Conservation (phyloP, 305 asterid species). For the Solanum hybrid region DNA sequence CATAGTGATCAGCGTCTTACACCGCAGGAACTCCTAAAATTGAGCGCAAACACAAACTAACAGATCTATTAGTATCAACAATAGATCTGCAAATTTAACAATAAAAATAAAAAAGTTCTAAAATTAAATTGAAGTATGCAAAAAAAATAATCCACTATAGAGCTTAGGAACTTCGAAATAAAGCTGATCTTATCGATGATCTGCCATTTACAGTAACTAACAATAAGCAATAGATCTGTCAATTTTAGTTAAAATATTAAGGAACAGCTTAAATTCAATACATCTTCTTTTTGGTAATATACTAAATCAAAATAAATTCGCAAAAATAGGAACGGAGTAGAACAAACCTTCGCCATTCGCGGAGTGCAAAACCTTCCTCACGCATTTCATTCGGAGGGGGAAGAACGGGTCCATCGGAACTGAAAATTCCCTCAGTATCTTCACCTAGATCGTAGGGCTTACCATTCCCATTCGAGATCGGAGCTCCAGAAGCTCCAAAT, state of each 20-base stretch:
- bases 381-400: slow-evolving; percentile 66
- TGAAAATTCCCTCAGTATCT: slow-evolving; percentile 61
- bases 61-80: not conserved
- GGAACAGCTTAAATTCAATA: not conserved
- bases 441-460: slow-evolving; percentile 38
- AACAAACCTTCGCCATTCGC: slow-evolving; percentile 69
- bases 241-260: not conserved
- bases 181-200: not conserved
- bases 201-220: not conserved
- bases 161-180: not conserved
- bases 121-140: not conserved
- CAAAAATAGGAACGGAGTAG: not conserved
- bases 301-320: not conserved
- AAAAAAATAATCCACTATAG: not conserved
- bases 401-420: slow-evolving; percentile 59
- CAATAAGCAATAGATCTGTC: not conserved
- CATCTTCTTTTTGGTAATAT: not conserved
- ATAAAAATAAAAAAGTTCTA: not conserved
- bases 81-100: not conserved
- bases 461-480: slow-evolving; percentile 72
- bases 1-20: not conserved
- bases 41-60: not conserved
- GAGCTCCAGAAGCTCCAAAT: slow-evolving; percentile 52
- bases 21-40: not conserved
- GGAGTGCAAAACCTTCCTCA: slow-evolving; percentile 64